A percentile compares a stretch with the other conserved stretches of the same genome.
Conservation (phyloP, 306 rosid genomes). For the Vigna mungo region DNA sequence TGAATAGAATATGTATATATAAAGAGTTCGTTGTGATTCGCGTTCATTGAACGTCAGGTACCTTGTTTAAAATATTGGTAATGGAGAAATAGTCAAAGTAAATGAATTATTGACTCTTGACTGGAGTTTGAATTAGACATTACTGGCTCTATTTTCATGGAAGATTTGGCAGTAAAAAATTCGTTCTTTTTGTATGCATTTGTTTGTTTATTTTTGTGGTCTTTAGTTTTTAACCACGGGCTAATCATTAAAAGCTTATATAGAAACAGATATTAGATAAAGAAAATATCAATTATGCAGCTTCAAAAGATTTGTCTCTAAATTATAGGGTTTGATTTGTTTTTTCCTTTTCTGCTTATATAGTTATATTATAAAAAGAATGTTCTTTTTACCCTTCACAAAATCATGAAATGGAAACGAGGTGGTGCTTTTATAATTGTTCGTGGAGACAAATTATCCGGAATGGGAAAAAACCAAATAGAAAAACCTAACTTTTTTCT, state of each 20-base stretch:
- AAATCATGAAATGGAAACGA: conserved; percentile 2
- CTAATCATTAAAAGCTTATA: conserved; percentile 32
- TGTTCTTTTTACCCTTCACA: not conserved
- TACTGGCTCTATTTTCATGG: conserved; percentile 1
- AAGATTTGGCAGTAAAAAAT: not conserved
- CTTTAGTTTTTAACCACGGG: not conserved
- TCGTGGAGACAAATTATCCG: not conserved
- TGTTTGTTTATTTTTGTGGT: not conserved
- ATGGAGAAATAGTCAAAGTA: not conserved
- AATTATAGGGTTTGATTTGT: not conserved
- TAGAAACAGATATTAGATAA: conserved; percentile 16
- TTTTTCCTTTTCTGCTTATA: not conserved
- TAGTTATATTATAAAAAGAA: not conserved
- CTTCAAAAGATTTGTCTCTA: conserved; percentile 31
- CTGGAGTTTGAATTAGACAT: conserved; percentile 3
- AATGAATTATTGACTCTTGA: not conserved
- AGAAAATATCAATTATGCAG: conserved; percentile 27
- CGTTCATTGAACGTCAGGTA: conserved; percentile 3
- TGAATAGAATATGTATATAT: not conserved
- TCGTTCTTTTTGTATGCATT: not conserved
- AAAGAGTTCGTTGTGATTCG: not conserved
- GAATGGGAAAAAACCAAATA: not conserved
- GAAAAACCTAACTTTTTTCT: not conserved
- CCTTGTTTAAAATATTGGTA: conserved; percentile 6
- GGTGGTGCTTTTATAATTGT: not conserved